Evolutionary conservation across 176 grass and related monocot species (phyloP).

Genomic region (Pharus latifolius): DNA sequence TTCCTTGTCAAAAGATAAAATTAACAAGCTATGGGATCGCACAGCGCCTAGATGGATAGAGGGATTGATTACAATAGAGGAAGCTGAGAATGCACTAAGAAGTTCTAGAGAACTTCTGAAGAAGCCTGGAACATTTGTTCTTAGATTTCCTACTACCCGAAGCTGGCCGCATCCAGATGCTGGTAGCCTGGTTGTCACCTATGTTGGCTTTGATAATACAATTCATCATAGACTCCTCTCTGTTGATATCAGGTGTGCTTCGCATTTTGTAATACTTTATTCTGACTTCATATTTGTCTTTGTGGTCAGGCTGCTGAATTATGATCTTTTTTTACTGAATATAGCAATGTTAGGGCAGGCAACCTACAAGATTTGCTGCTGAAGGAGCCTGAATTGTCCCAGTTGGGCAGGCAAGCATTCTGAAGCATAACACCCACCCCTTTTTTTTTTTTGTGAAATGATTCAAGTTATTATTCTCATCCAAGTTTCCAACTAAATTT

Average conservation of each 20-base stretch:
- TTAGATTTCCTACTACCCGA: constrained; percentile 76
- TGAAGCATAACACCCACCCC: neutral
- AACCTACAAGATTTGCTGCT: constrained; percentile 76
- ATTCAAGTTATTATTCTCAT: neutral
- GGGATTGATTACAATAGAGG: constrained; percentile 74
- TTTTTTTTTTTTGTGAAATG: neutral
- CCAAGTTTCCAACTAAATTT: constrained; percentile 5
- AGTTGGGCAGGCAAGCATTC: constrained; percentile 51
- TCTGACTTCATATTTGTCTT: neutral
- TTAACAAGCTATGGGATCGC: constrained; percentile 67
- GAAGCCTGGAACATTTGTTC: constrained; percentile 62
- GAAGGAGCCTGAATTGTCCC: constrained; percentile 63
- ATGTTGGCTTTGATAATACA: constrained; percentile 40
- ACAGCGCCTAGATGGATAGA: constrained; percentile 65
- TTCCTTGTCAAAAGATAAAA: constrained; percentile 53
- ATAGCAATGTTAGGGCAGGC: constrained; percentile 28
- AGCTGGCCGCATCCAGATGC: constrained; percentile 97
- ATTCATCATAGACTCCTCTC: constrained; percentile 71
- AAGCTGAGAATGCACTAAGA: constrained; percentile 59
- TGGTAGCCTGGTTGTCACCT: constrained; percentile 66
- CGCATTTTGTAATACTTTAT: neutral
- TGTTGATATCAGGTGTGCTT: constrained; percentile 48
- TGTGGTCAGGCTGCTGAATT: neutral
- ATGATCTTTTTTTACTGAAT: constrained; percentile 9
- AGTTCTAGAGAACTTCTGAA: constrained; percentile 23